A percentile compares a stretch with the other conserved stretches of the same genome.
phyloP scores from a whole-genome alignment of 371 early-diverging fungal genomes.

The Apophysomyces elegans region DNA sequence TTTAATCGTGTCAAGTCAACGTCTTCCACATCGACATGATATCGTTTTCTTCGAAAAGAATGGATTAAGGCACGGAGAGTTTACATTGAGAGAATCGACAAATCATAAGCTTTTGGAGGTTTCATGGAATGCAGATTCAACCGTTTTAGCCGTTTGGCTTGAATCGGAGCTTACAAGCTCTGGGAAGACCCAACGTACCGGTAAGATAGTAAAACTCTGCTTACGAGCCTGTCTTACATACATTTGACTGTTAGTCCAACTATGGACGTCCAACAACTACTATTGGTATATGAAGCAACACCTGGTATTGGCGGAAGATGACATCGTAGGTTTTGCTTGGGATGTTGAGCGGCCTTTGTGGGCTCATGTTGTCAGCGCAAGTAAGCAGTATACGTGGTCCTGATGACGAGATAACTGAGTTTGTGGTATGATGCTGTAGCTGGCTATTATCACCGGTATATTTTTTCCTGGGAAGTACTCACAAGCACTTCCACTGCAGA shows the following conservation, averaged over 20 bases:
- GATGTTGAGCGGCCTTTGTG: constrained; percentile 71
- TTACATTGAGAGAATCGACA: constrained; percentile 67
- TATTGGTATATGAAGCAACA: constrained; percentile 96
- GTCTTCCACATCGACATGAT: constrained; percentile 81
- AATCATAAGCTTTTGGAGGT: constrained; percentile 62
- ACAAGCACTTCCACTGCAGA: constrained; percentile 56
- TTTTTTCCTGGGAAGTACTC: constrained; percentile 63
- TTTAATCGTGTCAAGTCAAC: constrained; percentile 84
- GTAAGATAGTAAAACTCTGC: constrained; percentile 18
- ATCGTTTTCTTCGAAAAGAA: constrained; percentile 95
- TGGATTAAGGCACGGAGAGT: constrained; percentile 94
- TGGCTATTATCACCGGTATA: constrained; percentile 59
- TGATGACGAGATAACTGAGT: background rate
- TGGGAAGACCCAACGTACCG: constrained; percentile 31
- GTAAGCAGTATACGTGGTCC: constrained; percentile 7
- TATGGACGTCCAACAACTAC: constrained; percentile 94
- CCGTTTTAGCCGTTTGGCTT: constrained; percentile 80
- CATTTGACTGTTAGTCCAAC: constrained; percentile 61
- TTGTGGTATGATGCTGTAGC: constrained; percentile 14
- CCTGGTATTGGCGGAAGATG: constrained; percentile 36
- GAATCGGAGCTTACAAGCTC: constrained; percentile 35
- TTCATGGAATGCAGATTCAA: constrained; percentile 89
- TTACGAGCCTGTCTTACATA: background rate
- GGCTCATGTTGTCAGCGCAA: constrained; percentile 58
- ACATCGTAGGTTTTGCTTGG: constrained; percentile 65